Base-by-base conservation (phyloP, 345 rosid genomes). In the Fremontodendron californicum region DNA sequence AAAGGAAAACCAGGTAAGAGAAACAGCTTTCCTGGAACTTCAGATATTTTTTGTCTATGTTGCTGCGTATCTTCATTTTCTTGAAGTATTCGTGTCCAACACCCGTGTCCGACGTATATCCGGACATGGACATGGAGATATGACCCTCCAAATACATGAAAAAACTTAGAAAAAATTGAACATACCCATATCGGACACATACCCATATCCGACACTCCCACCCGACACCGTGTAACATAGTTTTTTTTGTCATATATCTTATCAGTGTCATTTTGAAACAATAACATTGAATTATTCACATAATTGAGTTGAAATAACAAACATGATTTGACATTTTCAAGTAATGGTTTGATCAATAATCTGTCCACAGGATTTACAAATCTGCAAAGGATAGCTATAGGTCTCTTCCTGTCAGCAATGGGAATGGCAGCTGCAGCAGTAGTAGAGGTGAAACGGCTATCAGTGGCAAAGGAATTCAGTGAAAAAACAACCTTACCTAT, bases 381-480 rank as follows among this genome's bases (percentile, higher is more conserved):
- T 80, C 87, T 89, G 2, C 92, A 89, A 68, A 83, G 79, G 75
- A 85, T 90, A 61, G 90, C 82, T 10, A 72, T 89, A 10, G 92
- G 92, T 2, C 85, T 90, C 10, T 72, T 76, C 48, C 77, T 90
- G 19, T 89, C 94, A 23, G 79, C 78, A 2, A 0, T 77, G 0
- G 94, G 92, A 61, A 90, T 90, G 94, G 84, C 80, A 29, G 79
- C 84, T 0, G 92, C 92, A 3, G 84, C 91, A 19, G 4, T 85
- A 35, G 83, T 60, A 2, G 94, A 90, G 73, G 79, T 57, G 71
- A 86, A 83, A 66, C 81, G 92, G 23, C 78, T 87, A 25, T 81
- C 87, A 0, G 85, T 85, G 3, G 89, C 87, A 0, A 82, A 70
- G 62, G 15, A 78, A 0, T 75, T 40, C 0, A 81, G 79, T 6